Evolutionary conservation across 2,329 filamentous ascomycete genomes (phyloP), one percentile per base, ranked within the genome.

Genomic region (Aspergillus melleus): DNA sequence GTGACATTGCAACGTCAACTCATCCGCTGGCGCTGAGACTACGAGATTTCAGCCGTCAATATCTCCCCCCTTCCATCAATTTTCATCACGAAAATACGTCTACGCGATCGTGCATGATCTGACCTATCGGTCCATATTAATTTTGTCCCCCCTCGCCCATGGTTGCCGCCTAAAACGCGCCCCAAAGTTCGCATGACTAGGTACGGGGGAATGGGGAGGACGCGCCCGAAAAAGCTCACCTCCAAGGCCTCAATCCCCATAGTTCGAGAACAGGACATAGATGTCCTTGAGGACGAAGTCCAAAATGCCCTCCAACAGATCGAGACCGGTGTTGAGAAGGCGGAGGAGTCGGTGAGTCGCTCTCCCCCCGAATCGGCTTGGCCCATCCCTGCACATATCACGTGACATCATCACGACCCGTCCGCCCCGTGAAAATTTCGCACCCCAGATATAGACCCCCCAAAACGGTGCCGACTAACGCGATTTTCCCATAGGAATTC

Each of bases 271-370:
- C 85, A 92, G 77, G 91, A 98, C 75, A 90, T 98, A 79, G 92
- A 97, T 74, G 84, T 89, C 72, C 87, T 92, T 78, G 96, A 97
- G 77, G 91, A 96, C 79, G 86, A 88, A 67, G 86, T 90, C 71
- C 88, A 94, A 75, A 90, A 90, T 69, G 89, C 90, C 75, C 91
- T 86, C 82, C 87, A 84, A 80, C 91, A 89, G 72, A 92, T 97
- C 75, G 92, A 95, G 75, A 97, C 93, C 67, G 95, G 95, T 79
- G 95, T 99, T 70, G 95, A 99, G 79, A 93, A 96, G 76, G 91
- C 88, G 66, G 95, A 99, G 80, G 93, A 98, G 86, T 94, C 94
- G 81, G 95, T 97, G 80, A 87, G 92, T 91, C 64, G 70, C 69
- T 73, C 66, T 68, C 73, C 68, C 70, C 68, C 67, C 67, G 61